phyloP scores from a whole-genome alignment of 140 eudicot species.

The Oenanthe javanica region DNA sequence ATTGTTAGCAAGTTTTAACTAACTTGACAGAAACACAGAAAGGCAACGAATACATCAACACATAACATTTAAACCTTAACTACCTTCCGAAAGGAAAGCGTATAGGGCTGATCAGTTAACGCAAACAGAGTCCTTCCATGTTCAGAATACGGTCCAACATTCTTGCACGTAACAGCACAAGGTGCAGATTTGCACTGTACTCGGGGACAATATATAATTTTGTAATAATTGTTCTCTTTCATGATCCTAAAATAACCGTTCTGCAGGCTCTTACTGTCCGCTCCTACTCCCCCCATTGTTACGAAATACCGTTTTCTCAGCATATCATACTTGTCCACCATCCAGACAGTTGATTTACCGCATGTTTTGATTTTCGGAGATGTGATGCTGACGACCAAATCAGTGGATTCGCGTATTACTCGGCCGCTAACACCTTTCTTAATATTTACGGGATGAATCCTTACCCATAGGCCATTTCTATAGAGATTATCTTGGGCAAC shows the following conservation, averaged over 20 bases:
- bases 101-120: too few species aligned
- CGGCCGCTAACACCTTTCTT: slow-evolving; percentile 19
- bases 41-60: too few species aligned
- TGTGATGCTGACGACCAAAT: slow-evolving; percentile 31
- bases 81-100: too few species aligned
- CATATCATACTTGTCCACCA: slow-evolving; percentile 24
- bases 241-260: slow-evolving; percentile 46
- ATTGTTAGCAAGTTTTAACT: too few species aligned
- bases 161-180: too few species aligned
- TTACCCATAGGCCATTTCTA: slow-evolving; percentile 20
- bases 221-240: slow-evolving; percentile 30
- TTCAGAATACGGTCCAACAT: too few species aligned
- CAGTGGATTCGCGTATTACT: slow-evolving; percentile 34
- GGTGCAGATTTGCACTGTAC: slow-evolving; percentile 25
- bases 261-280: slow-evolving; percentile 29
- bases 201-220: slow-evolving; percentile 36
- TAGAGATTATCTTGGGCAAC: slow-evolving; percentile 24
- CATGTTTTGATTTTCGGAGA: slow-evolving; percentile 18
- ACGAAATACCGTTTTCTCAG: slow-evolving; percentile 20
- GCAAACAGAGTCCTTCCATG: too few species aligned
- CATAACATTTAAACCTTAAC: too few species aligned
- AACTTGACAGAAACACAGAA: too few species aligned
- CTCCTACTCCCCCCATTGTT: slow-evolving; percentile 38
- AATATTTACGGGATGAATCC: slow-evolving; percentile 36
- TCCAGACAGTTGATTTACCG: slow-evolving; percentile 35